Percentiles rank a stretch among this genome's conserved stretches.
These are phyloP conservation scores for Penicillium sp. DNA, from an alignment of 2,329 filamentous ascomycete genomes.

Conservation along the genomic window DNA sequence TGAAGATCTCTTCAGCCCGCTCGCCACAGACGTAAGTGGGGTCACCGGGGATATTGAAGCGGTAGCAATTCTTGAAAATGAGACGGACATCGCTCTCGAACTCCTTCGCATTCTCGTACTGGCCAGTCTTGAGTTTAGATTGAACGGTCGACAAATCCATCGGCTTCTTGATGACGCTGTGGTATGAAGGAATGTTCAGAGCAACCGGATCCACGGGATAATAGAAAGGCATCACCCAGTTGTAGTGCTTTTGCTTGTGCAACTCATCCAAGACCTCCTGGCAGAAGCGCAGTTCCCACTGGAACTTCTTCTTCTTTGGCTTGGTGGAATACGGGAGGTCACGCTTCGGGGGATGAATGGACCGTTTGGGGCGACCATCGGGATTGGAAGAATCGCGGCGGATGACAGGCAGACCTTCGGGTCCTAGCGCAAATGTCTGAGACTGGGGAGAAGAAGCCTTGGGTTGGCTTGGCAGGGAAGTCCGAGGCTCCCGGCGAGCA, in stretches of 20 bases:
- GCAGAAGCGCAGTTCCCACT: constrained; percentile 86
- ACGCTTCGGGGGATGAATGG: constrained; percentile 88
- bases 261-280: constrained; percentile 77
- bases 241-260: constrained; percentile 67
- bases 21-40: constrained; percentile 70
- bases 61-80: constrained; percentile 86
- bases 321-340: constrained; percentile 87
- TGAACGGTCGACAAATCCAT: constrained; percentile 90
- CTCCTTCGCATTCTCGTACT: constrained; percentile 79
- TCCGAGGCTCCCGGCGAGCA: constrained; percentile 49
- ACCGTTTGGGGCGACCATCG: constrained; percentile 83
- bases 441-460: constrained; percentile 36
- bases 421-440: constrained; percentile 70
- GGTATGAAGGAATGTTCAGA: constrained; percentile 88
- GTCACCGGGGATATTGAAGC: constrained; percentile 82
- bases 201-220: constrained; percentile 89
- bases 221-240: constrained; percentile 71
- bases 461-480: constrained; percentile 40
- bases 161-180: constrained; percentile 90
- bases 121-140: constrained; percentile 70
- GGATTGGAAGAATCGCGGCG: constrained; percentile 78
- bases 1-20: constrained; percentile 71
- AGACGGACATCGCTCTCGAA: constrained; percentile 79
- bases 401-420: constrained; percentile 75
- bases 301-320: constrained; percentile 85